Evolutionary conservation across 2,329 filamentous ascomycete genomes (phyloP).

Genomic region (Rhynchosporium graminicola): DNA sequence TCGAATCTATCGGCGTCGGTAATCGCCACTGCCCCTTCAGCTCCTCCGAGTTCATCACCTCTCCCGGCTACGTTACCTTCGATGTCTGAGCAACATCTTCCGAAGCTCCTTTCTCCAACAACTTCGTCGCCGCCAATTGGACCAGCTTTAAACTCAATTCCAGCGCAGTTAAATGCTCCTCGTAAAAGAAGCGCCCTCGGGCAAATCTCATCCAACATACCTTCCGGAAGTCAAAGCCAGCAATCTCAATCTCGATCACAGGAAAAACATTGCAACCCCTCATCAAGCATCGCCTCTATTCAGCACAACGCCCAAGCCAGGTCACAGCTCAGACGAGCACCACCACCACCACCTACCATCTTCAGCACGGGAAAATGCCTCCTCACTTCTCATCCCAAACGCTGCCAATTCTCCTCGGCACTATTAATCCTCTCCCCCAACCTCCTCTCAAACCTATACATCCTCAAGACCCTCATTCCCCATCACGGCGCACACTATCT

Average conservation of each 20-base stretch:
- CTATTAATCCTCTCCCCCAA: constrained; percentile 37
- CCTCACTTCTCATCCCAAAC: constrained; percentile 15
- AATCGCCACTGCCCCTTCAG: neutral
- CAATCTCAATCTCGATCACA: constrained; percentile 9
- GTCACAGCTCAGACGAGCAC: neutral
- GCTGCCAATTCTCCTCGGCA: constrained; percentile 19
- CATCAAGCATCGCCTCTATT: constrained; percentile 3
- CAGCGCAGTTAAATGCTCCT: neutral
- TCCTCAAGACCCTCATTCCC: constrained; percentile 32
- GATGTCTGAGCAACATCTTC: neutral
- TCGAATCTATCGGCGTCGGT: neutral
- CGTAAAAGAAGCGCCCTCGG: constrained; percentile 8
- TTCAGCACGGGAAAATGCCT: constrained; percentile 26
- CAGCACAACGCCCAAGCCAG: neutral
- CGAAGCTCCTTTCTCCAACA: neutral
- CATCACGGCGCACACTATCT: constrained; percentile 30
- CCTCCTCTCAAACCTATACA: constrained; percentile 25
- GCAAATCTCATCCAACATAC: constrained; percentile 12
- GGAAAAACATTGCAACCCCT: neutral
- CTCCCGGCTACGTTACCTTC: neutral
- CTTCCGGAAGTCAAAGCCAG: constrained; percentile 4
- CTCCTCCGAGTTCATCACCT: neutral
- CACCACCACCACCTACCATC: constrained; percentile 1
- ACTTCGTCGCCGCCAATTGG: neutral
- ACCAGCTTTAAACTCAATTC: neutral